Evolutionary conservation across 768 basidiomycete species (phyloP).

Genomic region (Lepiota brunneoincarnata): DNA sequence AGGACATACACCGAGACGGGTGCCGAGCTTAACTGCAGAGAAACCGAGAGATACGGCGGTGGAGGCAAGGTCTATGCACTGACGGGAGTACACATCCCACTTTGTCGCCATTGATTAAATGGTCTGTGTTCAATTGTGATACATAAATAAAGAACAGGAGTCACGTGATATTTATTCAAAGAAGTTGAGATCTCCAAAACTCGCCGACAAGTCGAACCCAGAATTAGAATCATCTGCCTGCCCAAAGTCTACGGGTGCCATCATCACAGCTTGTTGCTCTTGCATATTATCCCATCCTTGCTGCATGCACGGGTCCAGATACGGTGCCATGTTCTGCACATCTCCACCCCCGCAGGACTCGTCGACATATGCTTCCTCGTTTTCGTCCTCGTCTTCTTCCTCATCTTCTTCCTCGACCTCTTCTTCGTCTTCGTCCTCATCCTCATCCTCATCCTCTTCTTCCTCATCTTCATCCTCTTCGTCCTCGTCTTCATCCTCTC

Average conservation of each 20-base stretch:
- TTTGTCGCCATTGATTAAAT: conserved; percentile 25
- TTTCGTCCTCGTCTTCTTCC: neutral
- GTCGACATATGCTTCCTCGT: neutral
- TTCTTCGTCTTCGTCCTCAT: neutral
- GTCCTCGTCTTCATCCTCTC: neutral
- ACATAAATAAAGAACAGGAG: neutral
- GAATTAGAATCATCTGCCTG: too few species aligned
- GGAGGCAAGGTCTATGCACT: conserved; percentile 67
- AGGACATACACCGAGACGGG: conserved; percentile 64
- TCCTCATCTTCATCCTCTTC: neutral
- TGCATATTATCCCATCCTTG: neutral
- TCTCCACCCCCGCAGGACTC: too few species aligned
- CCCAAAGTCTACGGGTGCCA: neutral
- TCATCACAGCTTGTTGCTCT: neutral
- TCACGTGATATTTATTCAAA: neutral
- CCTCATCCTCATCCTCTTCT: neutral
- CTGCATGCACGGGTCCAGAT: neutral
- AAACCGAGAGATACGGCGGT: conserved; percentile 64
- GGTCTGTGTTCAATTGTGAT: too few species aligned
- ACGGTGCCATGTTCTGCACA: too few species aligned
- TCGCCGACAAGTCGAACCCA: neutral
- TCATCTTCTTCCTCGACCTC: neutral
- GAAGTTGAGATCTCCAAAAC: neutral
- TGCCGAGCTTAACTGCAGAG: conserved; percentile 61
- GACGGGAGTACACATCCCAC: conserved; percentile 52